A percentile compares a stretch with the other conserved stretches of the same genome.
These are phyloP conservation scores for Brassica cretica DNA, from an alignment of 345 rosid genomes.

Conservation along the genomic window DNA sequence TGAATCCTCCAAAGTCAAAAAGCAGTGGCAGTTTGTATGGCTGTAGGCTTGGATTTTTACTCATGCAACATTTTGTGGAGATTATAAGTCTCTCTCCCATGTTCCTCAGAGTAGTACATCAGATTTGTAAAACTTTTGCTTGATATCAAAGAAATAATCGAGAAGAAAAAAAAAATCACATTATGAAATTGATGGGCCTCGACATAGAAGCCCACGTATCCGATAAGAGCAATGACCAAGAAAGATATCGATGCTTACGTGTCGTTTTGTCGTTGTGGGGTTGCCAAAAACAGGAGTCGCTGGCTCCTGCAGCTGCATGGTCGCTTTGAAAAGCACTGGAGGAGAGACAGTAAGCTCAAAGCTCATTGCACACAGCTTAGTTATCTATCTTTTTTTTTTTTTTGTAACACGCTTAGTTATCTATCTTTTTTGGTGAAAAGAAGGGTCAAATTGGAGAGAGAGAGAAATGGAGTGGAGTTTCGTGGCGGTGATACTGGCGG, in stretches of 20 bases:
- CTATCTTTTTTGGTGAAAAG: not conserved
- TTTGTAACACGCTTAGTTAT: too few species aligned
- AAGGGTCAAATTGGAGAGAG: slow-evolving; percentile 19
- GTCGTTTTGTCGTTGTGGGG: slow-evolving; percentile 31
- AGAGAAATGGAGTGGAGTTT: slow-evolving; percentile 30
- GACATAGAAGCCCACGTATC: slow-evolving; percentile 28
- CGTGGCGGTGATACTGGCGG: slow-evolving; percentile 24
- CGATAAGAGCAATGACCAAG: not conserved
- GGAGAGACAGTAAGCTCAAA: slow-evolving; percentile 14
- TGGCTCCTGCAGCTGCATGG: slow-evolving; percentile 39
- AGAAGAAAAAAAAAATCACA: not conserved
- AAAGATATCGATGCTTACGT: slow-evolving; percentile 32
- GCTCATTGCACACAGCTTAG: not conserved
- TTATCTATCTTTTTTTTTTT: too few species aligned
- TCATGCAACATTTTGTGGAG: not conserved
- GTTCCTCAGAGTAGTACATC: not conserved
- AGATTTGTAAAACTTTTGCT: not conserved
- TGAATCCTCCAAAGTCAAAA: too few species aligned
- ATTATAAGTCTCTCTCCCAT: not conserved
- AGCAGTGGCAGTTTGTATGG: too few species aligned
- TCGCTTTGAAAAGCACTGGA: slow-evolving; percentile 29
- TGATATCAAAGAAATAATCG: not conserved
- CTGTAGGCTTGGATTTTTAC: too few species aligned
- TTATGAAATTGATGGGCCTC: slow-evolving; percentile 17
- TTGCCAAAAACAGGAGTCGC: slow-evolving; percentile 27